These are phyloP conservation scores for Marchantia paleacea DNA, from an alignment of 225 moss, liverwort and hornwort genomes.

Conservation along the genomic window DNA sequence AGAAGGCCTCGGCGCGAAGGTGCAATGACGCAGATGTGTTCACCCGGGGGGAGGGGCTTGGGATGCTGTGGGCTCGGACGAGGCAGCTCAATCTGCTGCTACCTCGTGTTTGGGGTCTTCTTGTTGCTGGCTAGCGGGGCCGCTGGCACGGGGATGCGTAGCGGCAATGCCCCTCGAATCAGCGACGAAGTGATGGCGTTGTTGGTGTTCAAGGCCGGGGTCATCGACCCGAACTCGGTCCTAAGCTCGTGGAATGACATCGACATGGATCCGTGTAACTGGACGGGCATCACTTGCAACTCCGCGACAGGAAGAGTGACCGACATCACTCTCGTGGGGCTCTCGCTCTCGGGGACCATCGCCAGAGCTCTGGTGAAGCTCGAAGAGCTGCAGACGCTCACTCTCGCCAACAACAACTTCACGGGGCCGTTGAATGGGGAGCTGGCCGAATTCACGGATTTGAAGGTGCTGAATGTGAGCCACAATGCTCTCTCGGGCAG, in stretches of 20 bases:
- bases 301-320: constrained; percentile 65
- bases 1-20: not conserved
- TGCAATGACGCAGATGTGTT: not conserved
- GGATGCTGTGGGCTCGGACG: not conserved
- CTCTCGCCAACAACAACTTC: constrained; percentile 71
- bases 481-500: constrained; percentile 72
- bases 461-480: constrained; percentile 69
- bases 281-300: constrained; percentile 73
- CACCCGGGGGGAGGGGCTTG: not conserved
- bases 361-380: constrained; percentile 77
- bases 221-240: constrained; percentile 52
- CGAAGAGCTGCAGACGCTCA: constrained; percentile 67
- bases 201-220: constrained; percentile 73
- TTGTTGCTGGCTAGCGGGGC: constrained; percentile 3
- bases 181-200: constrained; percentile 92
- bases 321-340: constrained; percentile 60
- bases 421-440: constrained; percentile 60
- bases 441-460: constrained; percentile 54
- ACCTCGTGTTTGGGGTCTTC: not conserved
- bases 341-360: constrained; percentile 74
- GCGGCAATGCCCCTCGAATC: constrained; percentile 55
- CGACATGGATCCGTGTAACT: constrained; percentile 73
- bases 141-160: not conserved
- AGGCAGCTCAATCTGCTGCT: not conserved
- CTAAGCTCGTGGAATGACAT: constrained; percentile 82